phyloP scores from a whole-genome alignment of 345 rosid species.

The Laguncularia racemosa region DNA sequence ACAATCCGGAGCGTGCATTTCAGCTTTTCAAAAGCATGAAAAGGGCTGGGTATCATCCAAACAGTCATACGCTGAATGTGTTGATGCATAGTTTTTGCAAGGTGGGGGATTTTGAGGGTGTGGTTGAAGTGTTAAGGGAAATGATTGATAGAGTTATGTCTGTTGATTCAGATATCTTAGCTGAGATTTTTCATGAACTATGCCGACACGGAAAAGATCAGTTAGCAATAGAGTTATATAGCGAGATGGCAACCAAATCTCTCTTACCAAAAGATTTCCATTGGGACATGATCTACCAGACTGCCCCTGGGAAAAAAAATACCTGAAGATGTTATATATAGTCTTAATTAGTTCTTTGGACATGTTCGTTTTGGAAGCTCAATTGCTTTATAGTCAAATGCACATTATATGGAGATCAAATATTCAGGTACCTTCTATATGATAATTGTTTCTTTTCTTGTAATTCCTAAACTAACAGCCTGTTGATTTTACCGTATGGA shows the following conservation, averaged over 20 bases:
- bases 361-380: no score
- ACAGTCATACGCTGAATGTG: slow-evolving; percentile 34
- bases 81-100: slow-evolving; percentile 43
- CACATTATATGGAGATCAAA: no score
- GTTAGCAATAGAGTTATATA: slow-evolving; percentile 31
- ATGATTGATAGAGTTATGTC: slow-evolving; percentile 43
- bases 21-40: slow-evolving; percentile 67
- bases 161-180: slow-evolving; percentile 32
- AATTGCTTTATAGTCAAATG: no score
- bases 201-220: slow-evolving; percentile 38
- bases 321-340: not conserved
- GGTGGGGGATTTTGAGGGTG: slow-evolving; percentile 65
- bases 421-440: no score
- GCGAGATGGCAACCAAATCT: slow-evolving; percentile 31
- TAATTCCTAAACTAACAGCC: no score
- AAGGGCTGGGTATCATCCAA: slow-evolving; percentile 59
- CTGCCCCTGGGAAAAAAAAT: not conserved
- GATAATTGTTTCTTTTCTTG: no score
- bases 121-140: slow-evolving; percentile 44
- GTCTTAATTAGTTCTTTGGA: no score
- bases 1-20: slow-evolving; percentile 58
- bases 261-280: slow-evolving; percentile 28
- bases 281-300: slow-evolving; percentile 1
- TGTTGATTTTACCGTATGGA: no score
- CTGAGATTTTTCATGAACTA: slow-evolving; percentile 41